Evolutionary conservation across 371 early-diverging fungal species (phyloP).

Genomic region (Haplosporangium sp.): DNA sequence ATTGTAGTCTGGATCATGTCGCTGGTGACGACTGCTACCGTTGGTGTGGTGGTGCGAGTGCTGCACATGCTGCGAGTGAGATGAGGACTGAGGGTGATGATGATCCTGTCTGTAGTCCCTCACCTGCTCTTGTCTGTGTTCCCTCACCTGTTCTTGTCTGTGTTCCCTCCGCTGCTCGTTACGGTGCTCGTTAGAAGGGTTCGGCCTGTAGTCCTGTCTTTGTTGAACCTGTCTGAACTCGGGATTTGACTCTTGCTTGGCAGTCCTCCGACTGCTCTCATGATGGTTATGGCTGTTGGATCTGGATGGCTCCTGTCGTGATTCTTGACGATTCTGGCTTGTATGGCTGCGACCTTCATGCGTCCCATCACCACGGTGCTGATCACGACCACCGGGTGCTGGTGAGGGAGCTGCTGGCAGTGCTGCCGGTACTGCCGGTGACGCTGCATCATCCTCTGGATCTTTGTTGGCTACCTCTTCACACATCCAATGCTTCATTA

Average conservation of each 20-base stretch:
- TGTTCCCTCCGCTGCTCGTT: conserved; percentile 21
- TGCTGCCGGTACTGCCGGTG: conserved; percentile 40
- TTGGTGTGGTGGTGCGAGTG: conserved; percentile 27
- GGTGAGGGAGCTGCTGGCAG: conserved; percentile 17
- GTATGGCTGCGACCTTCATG: conserved; percentile 15
- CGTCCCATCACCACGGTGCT: conserved; percentile 13
- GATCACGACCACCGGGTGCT: conserved; percentile 11
- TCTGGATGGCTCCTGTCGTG: conserved; percentile 26
- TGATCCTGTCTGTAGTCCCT: conserved; percentile 42
- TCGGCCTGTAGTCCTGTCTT: conserved; percentile 26
- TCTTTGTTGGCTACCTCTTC: conserved; percentile 54
- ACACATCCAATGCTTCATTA: conserved; percentile 69
- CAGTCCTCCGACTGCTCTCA: conserved; percentile 28
- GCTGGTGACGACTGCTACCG: conserved; percentile 33
- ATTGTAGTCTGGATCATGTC: conserved; percentile 29
- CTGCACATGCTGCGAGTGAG: conserved; percentile 30
- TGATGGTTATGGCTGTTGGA: conserved; percentile 15
- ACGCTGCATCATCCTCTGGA: conserved; percentile 39
- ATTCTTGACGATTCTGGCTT: conserved; percentile 17
- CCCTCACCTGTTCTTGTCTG: conserved; percentile 17
- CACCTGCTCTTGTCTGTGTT: conserved; percentile 20
- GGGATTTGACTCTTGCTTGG: conserved; percentile 11
- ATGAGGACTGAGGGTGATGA: conserved; percentile 11
- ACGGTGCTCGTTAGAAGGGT: conserved; percentile 25
- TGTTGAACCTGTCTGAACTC: conserved; percentile 17